Evolutionary conservation across 2,329 filamentous ascomycete species (phyloP).

Genomic region (Neofusicoccum sp.): DNA sequence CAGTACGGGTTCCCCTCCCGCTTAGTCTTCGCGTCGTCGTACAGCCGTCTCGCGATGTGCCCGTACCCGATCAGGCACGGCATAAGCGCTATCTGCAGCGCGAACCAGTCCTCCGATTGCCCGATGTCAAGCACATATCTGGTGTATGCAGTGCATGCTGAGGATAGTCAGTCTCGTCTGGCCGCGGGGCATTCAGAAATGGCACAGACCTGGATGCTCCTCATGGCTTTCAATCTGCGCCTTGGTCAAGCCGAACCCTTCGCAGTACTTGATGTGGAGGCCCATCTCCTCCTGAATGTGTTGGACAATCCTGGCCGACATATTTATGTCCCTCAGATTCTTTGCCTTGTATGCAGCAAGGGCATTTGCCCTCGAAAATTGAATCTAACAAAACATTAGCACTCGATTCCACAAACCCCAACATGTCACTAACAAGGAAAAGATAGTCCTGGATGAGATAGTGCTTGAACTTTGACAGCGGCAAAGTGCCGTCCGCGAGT

Average conservation of each 20-base stretch:
- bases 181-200: neutral
- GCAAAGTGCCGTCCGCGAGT: conserved; percentile 73
- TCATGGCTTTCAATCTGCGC: conserved; percentile 69
- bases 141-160: conserved; percentile 78
- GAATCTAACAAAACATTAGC: conserved; percentile 53
- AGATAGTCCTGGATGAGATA: conserved; percentile 93
- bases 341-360: conserved; percentile 83
- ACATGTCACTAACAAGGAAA: conserved; percentile 62
- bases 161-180: conserved; percentile 1
- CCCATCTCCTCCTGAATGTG: conserved; percentile 78
- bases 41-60: conserved; percentile 70
- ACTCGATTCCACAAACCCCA: neutral
- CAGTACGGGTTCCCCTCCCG: conserved; percentile 73
- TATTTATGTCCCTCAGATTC: conserved; percentile 50
- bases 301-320: conserved; percentile 68
- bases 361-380: conserved; percentile 84
- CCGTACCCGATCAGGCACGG: conserved; percentile 91
- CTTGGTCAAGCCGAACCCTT: conserved; percentile 72
- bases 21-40: conserved; percentile 59
- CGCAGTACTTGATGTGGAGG: conserved; percentile 80
- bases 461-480: conserved; percentile 74
- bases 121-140: conserved; percentile 87
- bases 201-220: conserved; percentile 67
- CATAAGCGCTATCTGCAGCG: conserved; percentile 77
- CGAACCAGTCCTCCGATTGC: conserved; percentile 82